phyloP scores from a whole-genome alignment of 192 early-diverging fungal species.

The Entomortierella parvispora region DNA sequence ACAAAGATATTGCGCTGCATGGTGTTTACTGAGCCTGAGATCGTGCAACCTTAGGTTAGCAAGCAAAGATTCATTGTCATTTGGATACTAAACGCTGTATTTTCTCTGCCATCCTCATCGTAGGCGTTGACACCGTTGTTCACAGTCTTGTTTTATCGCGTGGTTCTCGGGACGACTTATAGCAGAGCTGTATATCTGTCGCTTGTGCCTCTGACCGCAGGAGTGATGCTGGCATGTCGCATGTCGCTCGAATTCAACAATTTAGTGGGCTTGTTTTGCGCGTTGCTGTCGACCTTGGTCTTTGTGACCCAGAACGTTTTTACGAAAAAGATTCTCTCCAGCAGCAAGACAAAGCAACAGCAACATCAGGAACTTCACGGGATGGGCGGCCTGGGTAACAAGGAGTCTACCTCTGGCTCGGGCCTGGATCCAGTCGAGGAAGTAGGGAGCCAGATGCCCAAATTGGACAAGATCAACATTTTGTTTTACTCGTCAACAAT shows the following conservation, averaged over 20 bases:
- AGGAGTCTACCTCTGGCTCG: constrained; percentile 13
- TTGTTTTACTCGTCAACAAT: constrained; percentile 82
- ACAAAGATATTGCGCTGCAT: no score
- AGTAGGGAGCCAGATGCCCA: constrained; percentile 16
- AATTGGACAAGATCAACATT: constrained; percentile 89
- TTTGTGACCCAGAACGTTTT: constrained; percentile 92
- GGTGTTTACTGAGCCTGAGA: no score
- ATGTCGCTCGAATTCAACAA: constrained; percentile 73
- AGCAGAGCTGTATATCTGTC: constrained; percentile 76
- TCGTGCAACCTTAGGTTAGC: no score
- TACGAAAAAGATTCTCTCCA: constrained; percentile 81
- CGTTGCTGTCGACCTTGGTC: constrained; percentile 79
- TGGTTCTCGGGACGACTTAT: constrained; percentile 76
- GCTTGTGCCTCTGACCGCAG: constrained; percentile 80
- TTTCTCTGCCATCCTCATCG: constrained; percentile 15
- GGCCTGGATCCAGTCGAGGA: constrained; percentile 15
- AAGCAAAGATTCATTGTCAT: not conserved
- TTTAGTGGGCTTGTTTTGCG: constrained; percentile 78
- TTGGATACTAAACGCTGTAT: not conserved
- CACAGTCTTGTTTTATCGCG: constrained; percentile 80
- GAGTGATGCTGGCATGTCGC: constrained; percentile 90
- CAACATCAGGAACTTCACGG: constrained; percentile 21
- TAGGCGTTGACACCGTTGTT: constrained; percentile 88
- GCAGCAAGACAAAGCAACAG: constrained; percentile 35
- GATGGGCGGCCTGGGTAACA: constrained; percentile 34